phyloP scores from a whole-genome alignment of 2,329 filamentous ascomycete genomes.

The Coniochaeta pulveracea region DNA sequence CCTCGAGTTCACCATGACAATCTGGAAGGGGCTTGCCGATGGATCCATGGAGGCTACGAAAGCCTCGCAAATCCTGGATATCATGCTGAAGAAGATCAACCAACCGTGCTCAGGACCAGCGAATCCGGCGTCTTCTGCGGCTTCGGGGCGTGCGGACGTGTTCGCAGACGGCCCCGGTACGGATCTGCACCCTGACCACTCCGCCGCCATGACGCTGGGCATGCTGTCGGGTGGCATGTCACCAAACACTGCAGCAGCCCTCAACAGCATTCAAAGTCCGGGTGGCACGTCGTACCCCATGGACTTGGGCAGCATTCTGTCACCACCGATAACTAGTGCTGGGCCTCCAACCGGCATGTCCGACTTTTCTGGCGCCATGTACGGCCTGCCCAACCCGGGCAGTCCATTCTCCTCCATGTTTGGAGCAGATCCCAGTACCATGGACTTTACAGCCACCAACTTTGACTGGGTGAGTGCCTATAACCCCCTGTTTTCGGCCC shows the following conservation, averaged over 20 bases:
- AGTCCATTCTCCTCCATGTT: constrained; percentile 41
- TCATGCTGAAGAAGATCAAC: constrained; percentile 74
- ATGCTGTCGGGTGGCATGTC: constrained; percentile 28
- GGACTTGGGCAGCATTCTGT: constrained; percentile 23
- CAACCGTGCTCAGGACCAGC: constrained; percentile 12
- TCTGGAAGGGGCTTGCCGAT: constrained; percentile 72
- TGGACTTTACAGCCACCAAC: constrained; percentile 33
- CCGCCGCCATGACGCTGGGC: constrained; percentile 28
- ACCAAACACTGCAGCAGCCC: constrained; percentile 16
- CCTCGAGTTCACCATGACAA: constrained; percentile 60
- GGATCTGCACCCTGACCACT: constrained; percentile 25
- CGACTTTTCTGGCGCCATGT: constrained; percentile 23
- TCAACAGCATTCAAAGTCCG: constrained; percentile 20
- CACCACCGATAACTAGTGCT: constrained; percentile 10
- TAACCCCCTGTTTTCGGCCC: neutral
- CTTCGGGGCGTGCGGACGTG: neutral
- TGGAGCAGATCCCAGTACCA: constrained; percentile 17
- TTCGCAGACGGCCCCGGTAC: constrained; percentile 9
- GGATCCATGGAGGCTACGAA: constrained; percentile 85
- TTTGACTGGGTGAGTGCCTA: constrained; percentile 45
- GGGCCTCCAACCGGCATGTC: constrained; percentile 20
- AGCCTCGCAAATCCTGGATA: constrained; percentile 65
- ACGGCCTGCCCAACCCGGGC: constrained; percentile 15
- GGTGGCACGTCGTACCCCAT: constrained; percentile 31
- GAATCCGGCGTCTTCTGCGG: too few species aligned